A percentile compares a stretch with the other conserved stretches of the same genome.
Evolutionary conservation across 768 basidiomycete species (phyloP).

Genomic region (Cystobasidium tubakii): DNA sequence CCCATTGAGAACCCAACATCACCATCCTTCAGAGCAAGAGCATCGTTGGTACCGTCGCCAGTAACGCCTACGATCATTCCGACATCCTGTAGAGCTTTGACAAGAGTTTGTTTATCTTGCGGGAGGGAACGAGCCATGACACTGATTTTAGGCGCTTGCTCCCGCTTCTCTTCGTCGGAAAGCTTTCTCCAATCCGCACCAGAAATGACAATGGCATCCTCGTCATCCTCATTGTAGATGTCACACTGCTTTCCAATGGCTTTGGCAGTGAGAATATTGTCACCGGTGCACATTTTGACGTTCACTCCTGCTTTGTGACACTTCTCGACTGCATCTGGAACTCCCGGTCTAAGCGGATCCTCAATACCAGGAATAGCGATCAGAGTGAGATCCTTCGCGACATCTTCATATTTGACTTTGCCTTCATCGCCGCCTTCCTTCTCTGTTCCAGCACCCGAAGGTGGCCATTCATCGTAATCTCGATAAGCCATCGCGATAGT

Average conservation of each 20-base stretch:
- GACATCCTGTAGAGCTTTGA: conserved; percentile 77
- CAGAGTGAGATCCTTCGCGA: conserved; percentile 83
- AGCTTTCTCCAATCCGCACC: conserved; percentile 50
- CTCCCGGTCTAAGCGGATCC: conserved; percentile 91
- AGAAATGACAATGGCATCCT: conserved; percentile 86
- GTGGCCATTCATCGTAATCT: conserved; percentile 62
- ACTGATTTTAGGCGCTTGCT: conserved; percentile 23
- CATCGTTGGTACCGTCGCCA: conserved; percentile 94
- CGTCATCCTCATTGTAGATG: conserved; percentile 86
- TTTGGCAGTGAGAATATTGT: conserved; percentile 95
- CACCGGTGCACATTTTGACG: conserved; percentile 91
- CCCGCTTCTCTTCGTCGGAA: conserved; percentile 32
- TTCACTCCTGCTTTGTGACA: conserved; percentile 88
- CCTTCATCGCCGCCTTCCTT: conserved; percentile 60
- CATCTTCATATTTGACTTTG: conserved; percentile 72
- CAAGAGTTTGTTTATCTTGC: conserved; percentile 58
- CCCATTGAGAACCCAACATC: conserved; percentile 99
- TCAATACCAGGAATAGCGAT: conserved; percentile 93
- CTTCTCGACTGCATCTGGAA: conserved; percentile 71
- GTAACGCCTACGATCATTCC: conserved; percentile 50
- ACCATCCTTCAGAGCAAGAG: conserved; percentile 89
- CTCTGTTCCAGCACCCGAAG: neutral
- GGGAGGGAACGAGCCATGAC: conserved; percentile 35
- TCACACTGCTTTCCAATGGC: conserved; percentile 86
- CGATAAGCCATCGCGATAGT: conserved; percentile 84